phyloP scores from a whole-genome alignment of 2,329 filamentous ascomycete species.

The Pseudocercospora macadamiae region DNA sequence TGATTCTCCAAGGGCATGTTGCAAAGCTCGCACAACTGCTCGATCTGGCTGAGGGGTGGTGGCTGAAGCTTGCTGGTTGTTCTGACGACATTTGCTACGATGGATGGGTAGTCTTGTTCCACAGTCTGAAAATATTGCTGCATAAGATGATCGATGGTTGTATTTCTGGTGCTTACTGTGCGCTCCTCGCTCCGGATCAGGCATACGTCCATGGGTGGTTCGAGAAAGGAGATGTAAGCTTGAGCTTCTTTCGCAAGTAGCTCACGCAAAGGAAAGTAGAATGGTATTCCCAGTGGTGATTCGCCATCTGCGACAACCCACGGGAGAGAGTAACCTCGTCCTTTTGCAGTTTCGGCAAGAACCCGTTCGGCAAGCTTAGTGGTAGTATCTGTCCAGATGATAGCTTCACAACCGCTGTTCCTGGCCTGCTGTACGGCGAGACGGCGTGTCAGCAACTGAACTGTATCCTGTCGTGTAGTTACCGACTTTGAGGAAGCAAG shows the following conservation, averaged over 20 bases:
- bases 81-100: constrained; percentile 92
- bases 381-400: constrained; percentile 84
- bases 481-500: constrained; percentile 48
- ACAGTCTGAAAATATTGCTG: constrained; percentile 83
- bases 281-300: constrained; percentile 58
- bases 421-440: constrained; percentile 70
- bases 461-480: constrained; percentile 75
- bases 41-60: constrained; percentile 38
- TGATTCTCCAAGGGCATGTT: constrained; percentile 60
- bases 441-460: constrained; percentile 70
- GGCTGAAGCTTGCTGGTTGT: constrained; percentile 80
- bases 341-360: constrained; percentile 86
- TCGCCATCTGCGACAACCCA: constrained; percentile 79
- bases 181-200: constrained; percentile 38
- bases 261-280: constrained; percentile 84
- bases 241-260: constrained; percentile 79
- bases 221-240: constrained; percentile 58
- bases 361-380: constrained; percentile 85
- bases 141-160: constrained; percentile 92
- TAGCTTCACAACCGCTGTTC: constrained; percentile 63
- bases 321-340: constrained; percentile 79
- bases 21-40: constrained; percentile 66
- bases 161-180: constrained; percentile 68
- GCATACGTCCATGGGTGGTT: constrained; percentile 41
- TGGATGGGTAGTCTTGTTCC: constrained; percentile 82